These are phyloP conservation scores for Hypomyces rosellus DNA, from an alignment of 2,329 filamentous ascomycete genomes.

Conservation along the genomic window DNA sequence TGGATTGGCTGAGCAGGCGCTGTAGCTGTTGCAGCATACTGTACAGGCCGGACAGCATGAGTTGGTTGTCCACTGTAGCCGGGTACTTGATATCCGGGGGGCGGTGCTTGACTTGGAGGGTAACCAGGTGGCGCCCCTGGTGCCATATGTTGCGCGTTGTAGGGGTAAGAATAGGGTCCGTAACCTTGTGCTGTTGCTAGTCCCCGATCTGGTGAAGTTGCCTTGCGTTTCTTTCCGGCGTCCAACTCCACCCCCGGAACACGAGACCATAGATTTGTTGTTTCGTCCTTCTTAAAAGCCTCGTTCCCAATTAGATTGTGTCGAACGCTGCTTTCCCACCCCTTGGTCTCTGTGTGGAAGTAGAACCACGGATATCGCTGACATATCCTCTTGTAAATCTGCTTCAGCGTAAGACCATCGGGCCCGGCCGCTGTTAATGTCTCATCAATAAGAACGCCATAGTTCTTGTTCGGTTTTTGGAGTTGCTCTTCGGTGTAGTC, in stretches of 20 bases:
- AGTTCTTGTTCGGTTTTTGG: constrained; percentile 57
- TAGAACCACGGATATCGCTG: constrained; percentile 53
- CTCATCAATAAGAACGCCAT: constrained; percentile 55
- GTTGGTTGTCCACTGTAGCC: constrained; percentile 26
- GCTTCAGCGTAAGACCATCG: constrained; percentile 51
- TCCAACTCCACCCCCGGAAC: constrained; percentile 53
- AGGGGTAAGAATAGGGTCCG: constrained; percentile 30
- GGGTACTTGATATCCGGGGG: constrained; percentile 29
- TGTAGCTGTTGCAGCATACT: constrained; percentile 24
- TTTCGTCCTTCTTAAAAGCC: constrained; percentile 53
- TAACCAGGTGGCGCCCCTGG: constrained; percentile 27
- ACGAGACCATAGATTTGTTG: constrained; percentile 50
- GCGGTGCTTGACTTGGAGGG: constrained; percentile 26
- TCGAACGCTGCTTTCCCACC: constrained; percentile 61
- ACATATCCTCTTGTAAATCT: constrained; percentile 58
- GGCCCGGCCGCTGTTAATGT: constrained; percentile 48
- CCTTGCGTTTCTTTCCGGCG: constrained; percentile 55
- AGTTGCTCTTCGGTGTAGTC: constrained; percentile 54
- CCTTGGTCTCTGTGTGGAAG: constrained; percentile 55
- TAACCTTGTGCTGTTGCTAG: constrained; percentile 33
- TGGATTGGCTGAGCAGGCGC: constrained; percentile 21
- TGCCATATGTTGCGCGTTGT: constrained; percentile 30
- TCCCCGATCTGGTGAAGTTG: constrained; percentile 44
- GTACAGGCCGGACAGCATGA: constrained; percentile 23
- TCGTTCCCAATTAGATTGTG: constrained; percentile 58